phyloP scores from a whole-genome alignment of 1,284 basidiomycete species.

The Ganoderma lucidum region DNA sequence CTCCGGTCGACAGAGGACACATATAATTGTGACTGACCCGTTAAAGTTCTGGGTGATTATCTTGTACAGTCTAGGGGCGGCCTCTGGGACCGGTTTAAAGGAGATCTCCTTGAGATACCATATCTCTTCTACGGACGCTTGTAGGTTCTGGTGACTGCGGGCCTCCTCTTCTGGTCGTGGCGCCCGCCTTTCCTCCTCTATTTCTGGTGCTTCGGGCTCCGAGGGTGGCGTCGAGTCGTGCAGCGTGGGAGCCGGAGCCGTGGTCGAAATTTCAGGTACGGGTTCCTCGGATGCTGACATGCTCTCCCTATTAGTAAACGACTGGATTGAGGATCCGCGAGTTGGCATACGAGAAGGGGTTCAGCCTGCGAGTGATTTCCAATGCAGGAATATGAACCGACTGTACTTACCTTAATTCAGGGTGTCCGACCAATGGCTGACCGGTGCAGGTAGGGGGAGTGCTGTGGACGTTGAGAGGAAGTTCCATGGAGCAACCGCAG shows the following conservation, averaged over 20 bases:
- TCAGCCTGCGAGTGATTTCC: not conserved
- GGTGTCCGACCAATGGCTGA: not conserved
- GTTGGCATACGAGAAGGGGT: not conserved
- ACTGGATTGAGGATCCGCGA: not conserved
- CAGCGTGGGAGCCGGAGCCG: not conserved
- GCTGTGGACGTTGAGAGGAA: not conserved
- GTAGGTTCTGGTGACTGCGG: slow-evolving; percentile 1
- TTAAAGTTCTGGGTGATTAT: slow-evolving; percentile 88
- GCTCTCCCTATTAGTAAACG: not conserved
- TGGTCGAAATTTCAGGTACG: not conserved
- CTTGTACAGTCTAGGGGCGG: slow-evolving; percentile 51
- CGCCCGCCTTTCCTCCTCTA: not conserved
- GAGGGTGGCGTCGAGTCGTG: not conserved
- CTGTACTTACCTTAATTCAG: not conserved
- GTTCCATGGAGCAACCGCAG: not conserved
- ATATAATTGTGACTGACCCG: slow-evolving; percentile 56
- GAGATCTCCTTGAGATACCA: slow-evolving; percentile 82
- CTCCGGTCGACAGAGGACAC: not conserved
- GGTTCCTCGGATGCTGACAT: not conserved
- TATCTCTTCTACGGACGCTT: slow-evolving; percentile 54
- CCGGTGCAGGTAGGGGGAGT: too few relatives aligned
- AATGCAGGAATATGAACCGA: not conserved
- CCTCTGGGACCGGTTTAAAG: slow-evolving; percentile 51
- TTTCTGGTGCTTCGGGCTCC: not conserved
- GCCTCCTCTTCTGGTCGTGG: slow-evolving; percentile 4